Percentiles rank a stretch among this genome's conserved stretches.
phyloP scores from a whole-genome alignment of 495 filamentous ascomycete species.

The Aspergillus nidulans region DNA sequence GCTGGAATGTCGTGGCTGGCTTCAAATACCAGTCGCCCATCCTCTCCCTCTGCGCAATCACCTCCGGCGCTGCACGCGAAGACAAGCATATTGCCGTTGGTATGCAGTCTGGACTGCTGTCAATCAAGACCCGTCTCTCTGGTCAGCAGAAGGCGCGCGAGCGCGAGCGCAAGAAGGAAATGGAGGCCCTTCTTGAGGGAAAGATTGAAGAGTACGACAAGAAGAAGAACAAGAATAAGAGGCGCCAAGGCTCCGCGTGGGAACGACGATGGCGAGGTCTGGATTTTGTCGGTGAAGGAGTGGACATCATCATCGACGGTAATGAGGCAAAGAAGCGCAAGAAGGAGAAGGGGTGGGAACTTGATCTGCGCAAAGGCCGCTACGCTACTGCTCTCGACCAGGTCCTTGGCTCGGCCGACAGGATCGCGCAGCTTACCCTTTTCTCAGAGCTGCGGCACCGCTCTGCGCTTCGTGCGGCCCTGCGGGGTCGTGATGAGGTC shows the following conservation, averaged over 20 bases:
- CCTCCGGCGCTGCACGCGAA: constrained; percentile 58
- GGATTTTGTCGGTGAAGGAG: constrained; percentile 79
- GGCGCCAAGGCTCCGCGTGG: constrained; percentile 62
- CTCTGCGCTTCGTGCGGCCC: constrained; percentile 75
- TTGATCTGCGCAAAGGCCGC: constrained; percentile 68
- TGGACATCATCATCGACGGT: constrained; percentile 82
- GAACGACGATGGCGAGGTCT: constrained; percentile 68
- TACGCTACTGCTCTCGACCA: constrained; percentile 75
- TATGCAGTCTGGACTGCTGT: constrained; percentile 86
- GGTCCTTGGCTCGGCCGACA: constrained; percentile 57
- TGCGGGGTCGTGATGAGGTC: constrained; percentile 77
- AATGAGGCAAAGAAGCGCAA: constrained; percentile 54
- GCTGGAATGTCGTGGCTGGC: constrained; percentile 89
- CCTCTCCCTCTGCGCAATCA: constrained; percentile 72
- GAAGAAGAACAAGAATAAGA: constrained; percentile 59
- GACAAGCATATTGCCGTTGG: constrained; percentile 91
- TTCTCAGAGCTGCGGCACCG: constrained; percentile 82
- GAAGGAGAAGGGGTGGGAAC: constrained; percentile 72
- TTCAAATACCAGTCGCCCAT: constrained; percentile 90
- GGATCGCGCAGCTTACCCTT: constrained; percentile 65
- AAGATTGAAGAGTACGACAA: constrained; percentile 64
- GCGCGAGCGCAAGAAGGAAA: constrained; percentile 75
- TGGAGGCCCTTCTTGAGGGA: constrained; percentile 77
- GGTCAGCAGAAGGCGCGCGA: constrained; percentile 77
- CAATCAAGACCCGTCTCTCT: constrained; percentile 78